These are phyloP conservation scores for Tetrahymena thermophila DNA, from an alignment of 73 alveolate genomes.

Conservation along the genomic window DNA sequence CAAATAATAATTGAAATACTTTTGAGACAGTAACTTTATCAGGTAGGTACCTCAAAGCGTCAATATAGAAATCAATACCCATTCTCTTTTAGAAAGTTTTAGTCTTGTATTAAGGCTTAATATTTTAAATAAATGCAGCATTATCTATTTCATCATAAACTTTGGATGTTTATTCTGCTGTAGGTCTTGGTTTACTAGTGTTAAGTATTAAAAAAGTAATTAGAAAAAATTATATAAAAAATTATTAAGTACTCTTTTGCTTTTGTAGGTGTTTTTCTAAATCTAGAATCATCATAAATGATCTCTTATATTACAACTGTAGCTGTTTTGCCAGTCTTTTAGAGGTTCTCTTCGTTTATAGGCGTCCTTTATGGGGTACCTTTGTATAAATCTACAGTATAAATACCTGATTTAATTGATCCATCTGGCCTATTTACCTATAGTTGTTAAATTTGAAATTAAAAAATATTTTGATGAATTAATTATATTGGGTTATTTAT, in stretches of 20 bases:
- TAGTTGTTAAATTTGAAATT: too few species aligned
- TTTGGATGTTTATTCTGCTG: background rate
- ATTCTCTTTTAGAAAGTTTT: slow-evolving; percentile 63
- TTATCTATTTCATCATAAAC: slow-evolving; percentile 1
- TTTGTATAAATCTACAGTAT: slow-evolving; percentile 16
- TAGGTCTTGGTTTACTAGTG: background rate
- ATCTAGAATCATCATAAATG: background rate
- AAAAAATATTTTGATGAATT: too few species aligned
- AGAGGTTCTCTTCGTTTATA: background rate
- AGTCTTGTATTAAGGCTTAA: slow-evolving; percentile 38
- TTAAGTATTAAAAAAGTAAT: background rate
- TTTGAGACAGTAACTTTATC: slow-evolving; percentile 73
- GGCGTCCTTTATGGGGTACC: background rate
- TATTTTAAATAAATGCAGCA: slow-evolving; percentile 42
- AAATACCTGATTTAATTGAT: background rate
- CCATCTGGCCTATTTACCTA: slow-evolving; percentile 24
- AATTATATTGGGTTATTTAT: background rate
- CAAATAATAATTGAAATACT: slow-evolving; percentile 7
- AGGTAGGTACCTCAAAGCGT: slow-evolving; percentile 76
- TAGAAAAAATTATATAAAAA: background rate
- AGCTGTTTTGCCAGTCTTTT: background rate
- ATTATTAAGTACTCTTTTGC: background rate
- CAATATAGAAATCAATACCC: slow-evolving; percentile 82
- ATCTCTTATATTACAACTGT: background rate
- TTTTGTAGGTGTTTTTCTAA: slow-evolving; percentile 23